Conservation (phyloP, 176 grass and related monocot species). For the Cenchrus americanus region DNA sequence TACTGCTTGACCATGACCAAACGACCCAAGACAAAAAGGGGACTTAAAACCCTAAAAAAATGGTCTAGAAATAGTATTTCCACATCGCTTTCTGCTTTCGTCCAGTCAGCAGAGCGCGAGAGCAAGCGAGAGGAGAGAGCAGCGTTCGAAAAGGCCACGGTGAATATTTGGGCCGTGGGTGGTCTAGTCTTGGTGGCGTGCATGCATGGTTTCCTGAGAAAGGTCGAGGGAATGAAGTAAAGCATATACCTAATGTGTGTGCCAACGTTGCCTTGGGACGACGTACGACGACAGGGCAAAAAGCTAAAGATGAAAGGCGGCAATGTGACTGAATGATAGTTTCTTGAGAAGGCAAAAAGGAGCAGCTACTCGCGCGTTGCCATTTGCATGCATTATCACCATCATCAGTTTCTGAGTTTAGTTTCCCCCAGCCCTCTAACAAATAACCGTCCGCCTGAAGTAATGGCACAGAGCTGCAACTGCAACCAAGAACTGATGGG, state of each 20-base stretch:
- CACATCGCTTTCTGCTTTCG: neutral
- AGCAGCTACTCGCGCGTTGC: neutral
- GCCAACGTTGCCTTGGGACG: neutral
- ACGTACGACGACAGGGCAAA: conserved; percentile 34
- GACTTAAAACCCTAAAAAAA: neutral
- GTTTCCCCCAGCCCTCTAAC: too few relatives aligned
- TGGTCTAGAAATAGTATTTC: conserved; percentile 6
- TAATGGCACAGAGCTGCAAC: too few relatives aligned
- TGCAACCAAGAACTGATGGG: neutral
- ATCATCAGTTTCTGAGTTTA: neutral
- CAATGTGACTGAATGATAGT: conserved; percentile 46
- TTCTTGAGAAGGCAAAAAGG: conserved; percentile 44
- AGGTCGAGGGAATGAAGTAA: conserved; percentile 13
- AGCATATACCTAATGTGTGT: neutral
- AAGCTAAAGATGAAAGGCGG: conserved; percentile 53
- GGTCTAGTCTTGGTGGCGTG: conserved; percentile 24
- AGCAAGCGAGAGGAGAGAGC: neutral
- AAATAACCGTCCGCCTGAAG: conserved; percentile 5
- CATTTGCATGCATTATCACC: neutral
- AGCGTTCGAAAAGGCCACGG: conserved; percentile 15
- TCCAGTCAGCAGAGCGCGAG: neutral
- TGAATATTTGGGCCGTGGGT: neutral
- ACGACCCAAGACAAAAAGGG: neutral
- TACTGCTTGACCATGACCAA: conserved; percentile 24
- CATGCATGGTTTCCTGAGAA: conserved; percentile 50